Percentiles rank a stretch among this genome's conserved stretches.
These are phyloP conservation scores for Kwoniella dendrophila DNA, from an alignment of 768 basidiomycete species.

Conservation along the genomic window DNA sequence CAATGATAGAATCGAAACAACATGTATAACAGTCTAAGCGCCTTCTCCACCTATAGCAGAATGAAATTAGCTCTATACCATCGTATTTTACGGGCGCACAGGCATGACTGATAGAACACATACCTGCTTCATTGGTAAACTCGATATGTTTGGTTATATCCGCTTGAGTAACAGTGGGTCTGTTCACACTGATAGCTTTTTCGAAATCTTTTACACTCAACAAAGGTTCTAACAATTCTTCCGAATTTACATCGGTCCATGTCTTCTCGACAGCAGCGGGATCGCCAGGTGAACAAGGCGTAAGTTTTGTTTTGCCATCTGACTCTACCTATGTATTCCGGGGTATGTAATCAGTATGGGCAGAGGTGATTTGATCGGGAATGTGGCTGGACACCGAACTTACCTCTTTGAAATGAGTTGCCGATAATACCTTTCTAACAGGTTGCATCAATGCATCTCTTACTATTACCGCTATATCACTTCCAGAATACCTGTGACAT, in stretches of 20 bases:
- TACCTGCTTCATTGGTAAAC: conserved; percentile 58
- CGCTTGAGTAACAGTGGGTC: conserved; percentile 83
- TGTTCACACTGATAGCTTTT: conserved; percentile 72
- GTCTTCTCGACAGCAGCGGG: conserved; percentile 78
- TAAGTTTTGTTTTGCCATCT: conserved; percentile 64
- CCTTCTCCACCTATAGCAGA: conserved; percentile 26
- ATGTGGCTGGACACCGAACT: conserved; percentile 10
- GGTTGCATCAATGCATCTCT: conserved; percentile 99
- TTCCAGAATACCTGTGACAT: conserved; percentile 84
- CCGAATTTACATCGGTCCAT: conserved; percentile 84
- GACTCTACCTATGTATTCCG: conserved; percentile 24
- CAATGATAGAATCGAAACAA: conserved; percentile 3
- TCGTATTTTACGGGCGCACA: neutral
- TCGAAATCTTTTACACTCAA: conserved; percentile 78
- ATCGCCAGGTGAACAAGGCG: conserved; percentile 95
- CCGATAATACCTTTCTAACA: conserved; percentile 89
- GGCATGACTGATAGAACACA: conserved; percentile 4
- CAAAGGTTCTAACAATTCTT: conserved; percentile 87
- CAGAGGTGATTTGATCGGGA: too few species aligned
- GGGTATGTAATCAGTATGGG: conserved; percentile 17
- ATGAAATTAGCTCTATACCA: neutral
- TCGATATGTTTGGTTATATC: conserved; percentile 70
- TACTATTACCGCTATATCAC: conserved; percentile 90
- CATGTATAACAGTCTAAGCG: conserved; percentile 11
- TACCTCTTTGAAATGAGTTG: conserved; percentile 85